Evolutionary conservation across 352 stramenopile species (phyloP).

Genomic region (Peronosclerospora sorghi): DNA sequence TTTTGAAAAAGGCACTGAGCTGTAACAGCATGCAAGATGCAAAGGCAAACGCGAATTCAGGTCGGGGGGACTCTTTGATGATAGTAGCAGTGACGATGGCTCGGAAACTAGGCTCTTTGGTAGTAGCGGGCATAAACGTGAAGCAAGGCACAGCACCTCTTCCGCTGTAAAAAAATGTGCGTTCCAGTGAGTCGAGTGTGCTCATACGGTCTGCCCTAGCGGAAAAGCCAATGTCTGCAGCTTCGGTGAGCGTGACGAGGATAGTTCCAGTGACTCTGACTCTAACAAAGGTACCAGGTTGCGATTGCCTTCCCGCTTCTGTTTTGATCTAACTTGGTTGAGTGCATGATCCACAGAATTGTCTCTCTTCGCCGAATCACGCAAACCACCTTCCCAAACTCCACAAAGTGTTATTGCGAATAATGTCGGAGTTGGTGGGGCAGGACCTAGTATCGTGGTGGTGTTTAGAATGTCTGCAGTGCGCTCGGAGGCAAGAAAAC

Average conservation of each 20-base stretch:
- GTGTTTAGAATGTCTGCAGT: constrained; percentile 42
- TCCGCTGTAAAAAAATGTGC: constrained; percentile 6
- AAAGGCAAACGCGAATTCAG: constrained; percentile 15
- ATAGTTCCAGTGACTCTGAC: constrained; percentile 22
- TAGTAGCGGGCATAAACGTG: constrained; percentile 14
- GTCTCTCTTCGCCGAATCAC: constrained; percentile 17
- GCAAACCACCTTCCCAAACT: constrained; percentile 10
- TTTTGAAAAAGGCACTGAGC: constrained; percentile 54
- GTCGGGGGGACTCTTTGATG: constrained; percentile 67
- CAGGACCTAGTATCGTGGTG: constrained; percentile 27
- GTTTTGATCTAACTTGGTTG: constrained; percentile 5
- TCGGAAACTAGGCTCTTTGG: constrained; percentile 43
- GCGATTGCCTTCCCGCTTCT: not conserved
- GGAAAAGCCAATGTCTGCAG: constrained; percentile 5
- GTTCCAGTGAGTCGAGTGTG: constrained; percentile 16
- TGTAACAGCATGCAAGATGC: constrained; percentile 9
- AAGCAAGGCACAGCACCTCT: constrained; percentile 4
- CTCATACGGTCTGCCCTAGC: constrained; percentile 1
- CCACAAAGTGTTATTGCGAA: constrained; percentile 10
- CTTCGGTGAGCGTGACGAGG: constrained; percentile 14
- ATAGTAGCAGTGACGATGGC: constrained; percentile 54
- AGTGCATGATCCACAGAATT: constrained; percentile 6
- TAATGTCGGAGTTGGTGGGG: constrained; percentile 12
- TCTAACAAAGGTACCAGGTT: constrained; percentile 18
- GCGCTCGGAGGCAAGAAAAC: constrained; percentile 54